phyloP scores from a whole-genome alignment of 768 basidiomycete species.

The Tulasnella sp. region DNA sequence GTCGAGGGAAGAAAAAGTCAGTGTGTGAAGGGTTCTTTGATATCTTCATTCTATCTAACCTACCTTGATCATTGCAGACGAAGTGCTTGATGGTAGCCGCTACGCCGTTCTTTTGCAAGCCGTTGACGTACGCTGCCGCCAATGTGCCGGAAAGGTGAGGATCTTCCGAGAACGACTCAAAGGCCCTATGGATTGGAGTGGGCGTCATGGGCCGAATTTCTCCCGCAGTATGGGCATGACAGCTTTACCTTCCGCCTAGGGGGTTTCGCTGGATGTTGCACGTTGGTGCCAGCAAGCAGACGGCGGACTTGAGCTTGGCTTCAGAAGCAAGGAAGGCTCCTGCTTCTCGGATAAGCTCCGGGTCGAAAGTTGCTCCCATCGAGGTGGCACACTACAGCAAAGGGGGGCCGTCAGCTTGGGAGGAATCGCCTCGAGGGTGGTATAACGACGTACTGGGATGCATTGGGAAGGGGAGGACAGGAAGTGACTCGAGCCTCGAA shows the following conservation, averaged over 20 bases:
- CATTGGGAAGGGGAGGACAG: constrained; percentile 66
- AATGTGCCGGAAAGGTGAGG: constrained; percentile 72
- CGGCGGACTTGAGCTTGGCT: constrained; percentile 69
- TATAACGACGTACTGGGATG: constrained; percentile 57
- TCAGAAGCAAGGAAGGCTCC: constrained; percentile 70
- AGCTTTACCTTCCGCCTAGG: constrained; percentile 47
- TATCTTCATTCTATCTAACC: constrained; percentile 59
- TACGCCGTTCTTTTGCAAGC: constrained; percentile 75
- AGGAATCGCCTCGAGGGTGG: not conserved
- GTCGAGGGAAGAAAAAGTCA: not conserved
- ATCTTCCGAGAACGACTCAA: constrained; percentile 78
- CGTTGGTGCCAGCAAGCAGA: constrained; percentile 75
- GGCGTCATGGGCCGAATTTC: not conserved
- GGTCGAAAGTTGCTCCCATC: constrained; percentile 74
- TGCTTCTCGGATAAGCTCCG: constrained; percentile 62
- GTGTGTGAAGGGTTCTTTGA: constrained; percentile 51
- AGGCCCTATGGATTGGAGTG: constrained; percentile 55
- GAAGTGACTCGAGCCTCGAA: constrained; percentile 38
- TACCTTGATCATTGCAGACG: constrained; percentile 74
- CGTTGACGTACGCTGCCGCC: constrained; percentile 73
- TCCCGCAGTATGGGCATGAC: constrained; percentile 32
- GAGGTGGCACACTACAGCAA: constrained; percentile 62
- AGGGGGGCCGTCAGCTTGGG: not conserved
- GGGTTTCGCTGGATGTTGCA: constrained; percentile 75
- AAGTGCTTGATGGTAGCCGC: constrained; percentile 82